Evolutionary conservation across 768 basidiomycete species (phyloP), one percentile per base, ranked within the genome.

Genomic region (Boletus rex-veris): DNA sequence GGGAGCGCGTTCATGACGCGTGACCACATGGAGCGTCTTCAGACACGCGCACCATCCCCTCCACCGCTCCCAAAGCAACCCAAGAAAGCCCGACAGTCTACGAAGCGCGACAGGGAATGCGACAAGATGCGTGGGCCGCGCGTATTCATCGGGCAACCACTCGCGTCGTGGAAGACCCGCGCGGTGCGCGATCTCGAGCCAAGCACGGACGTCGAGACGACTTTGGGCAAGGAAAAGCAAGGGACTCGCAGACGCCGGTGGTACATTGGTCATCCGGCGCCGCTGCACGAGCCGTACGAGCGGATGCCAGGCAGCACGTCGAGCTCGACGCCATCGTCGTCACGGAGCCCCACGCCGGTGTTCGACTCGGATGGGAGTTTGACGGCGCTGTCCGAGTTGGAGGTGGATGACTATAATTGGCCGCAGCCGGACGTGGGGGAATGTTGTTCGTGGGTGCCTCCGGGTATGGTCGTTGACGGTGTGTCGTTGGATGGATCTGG

Each of bases 361-460:
- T 12, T 45, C 24, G 37, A 49, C 7, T 63, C 60, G 37, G 65
- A 62, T 7, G 40, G 59, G 7, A 52, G 44, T 14, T 12, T 54
- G 4, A 49, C 64, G 12, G 53, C 58, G n/a, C 7, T 61, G 41
- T 48, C 52, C 0, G 57, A 58, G 26, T 3, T 44, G 26, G 61
- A 54, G 41, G 53, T 12, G 30, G 59, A 46, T 5, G 15, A 51
- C n/a, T 0, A 15, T 36, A 36, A 36, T 14, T 70, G 69, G 69
- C 69, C 69, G 3, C 69, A 70, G 47, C 69, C 69, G 0, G 70
- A 51, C n/a, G 64, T 71, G 11, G 69, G 70, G 4, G 70, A 71
- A 45, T 60, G 38, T 35, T 70, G 68, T 33, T 50, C 55, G 52
- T 70, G 68, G 70, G 60, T 35, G 26, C 59, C 65, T 5, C 47